Conservation (phyloP, 2,329 filamentous ascomycete genomes). For the Paecilomyces sp. region DNA sequence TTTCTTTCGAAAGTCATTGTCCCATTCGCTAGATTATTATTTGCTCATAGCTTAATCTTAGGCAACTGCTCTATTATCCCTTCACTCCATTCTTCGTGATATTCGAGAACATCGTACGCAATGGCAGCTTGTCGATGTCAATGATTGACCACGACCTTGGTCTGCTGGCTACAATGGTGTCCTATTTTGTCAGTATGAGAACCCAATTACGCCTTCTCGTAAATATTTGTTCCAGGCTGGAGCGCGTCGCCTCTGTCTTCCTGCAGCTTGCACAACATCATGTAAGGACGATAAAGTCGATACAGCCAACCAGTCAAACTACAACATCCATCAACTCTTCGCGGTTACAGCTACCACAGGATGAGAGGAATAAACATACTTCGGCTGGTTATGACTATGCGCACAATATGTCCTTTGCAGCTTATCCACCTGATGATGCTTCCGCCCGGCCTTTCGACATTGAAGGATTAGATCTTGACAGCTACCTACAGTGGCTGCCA, state of each 20-base stretch:
- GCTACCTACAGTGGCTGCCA: background rate
- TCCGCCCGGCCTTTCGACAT: background rate
- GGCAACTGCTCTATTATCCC: background rate
- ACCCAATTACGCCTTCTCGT: background rate
- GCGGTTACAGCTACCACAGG: background rate
- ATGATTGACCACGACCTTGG: background rate
- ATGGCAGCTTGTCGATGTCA: background rate
- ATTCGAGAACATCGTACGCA: background rate
- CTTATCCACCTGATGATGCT: background rate
- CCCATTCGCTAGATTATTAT: background rate
- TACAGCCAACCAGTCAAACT: background rate
- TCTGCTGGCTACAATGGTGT: background rate
- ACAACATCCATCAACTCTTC: background rate
- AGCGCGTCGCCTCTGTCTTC: background rate
- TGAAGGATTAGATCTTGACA: background rate
- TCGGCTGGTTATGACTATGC: background rate
- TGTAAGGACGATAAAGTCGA: background rate
- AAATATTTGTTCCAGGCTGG: background rate
- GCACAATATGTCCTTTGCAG: background rate
- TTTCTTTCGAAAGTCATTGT: background rate
- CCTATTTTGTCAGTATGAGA: background rate
- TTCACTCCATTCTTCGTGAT: background rate
- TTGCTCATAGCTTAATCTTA: background rate
- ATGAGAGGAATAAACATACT: background rate
- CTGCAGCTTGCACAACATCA: background rate